These are phyloP conservation scores for Furcasterigmium sp. DNA, from an alignment of 2,329 filamentous ascomycete species.

Conservation along the genomic window DNA sequence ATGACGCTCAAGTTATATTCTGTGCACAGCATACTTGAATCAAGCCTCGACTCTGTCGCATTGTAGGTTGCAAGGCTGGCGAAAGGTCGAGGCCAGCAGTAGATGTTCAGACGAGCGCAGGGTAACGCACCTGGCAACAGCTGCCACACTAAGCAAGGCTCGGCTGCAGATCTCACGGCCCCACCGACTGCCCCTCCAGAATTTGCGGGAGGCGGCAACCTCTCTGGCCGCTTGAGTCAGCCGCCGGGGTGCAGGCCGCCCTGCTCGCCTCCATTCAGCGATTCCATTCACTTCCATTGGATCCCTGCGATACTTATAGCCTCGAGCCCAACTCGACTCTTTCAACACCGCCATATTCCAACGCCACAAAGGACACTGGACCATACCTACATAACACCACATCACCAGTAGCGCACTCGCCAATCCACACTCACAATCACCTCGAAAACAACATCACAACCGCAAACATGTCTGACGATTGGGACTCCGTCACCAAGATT, in stretches of 20 bases:
- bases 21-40: too few species aligned
- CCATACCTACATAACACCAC: background rate
- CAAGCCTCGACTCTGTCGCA: too few species aligned
- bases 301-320: background rate
- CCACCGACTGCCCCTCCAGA: too few species aligned
- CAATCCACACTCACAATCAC: background rate
- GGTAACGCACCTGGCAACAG: background rate
- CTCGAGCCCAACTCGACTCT: constrained; percentile 2
- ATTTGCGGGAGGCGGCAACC: constrained; percentile 1
- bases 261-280: constrained; percentile 1
- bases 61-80: background rate
- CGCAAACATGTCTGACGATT: constrained; percentile 66
- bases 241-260: constrained; percentile 3
- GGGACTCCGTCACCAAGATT: constrained; percentile 89
- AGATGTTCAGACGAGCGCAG: too few species aligned
- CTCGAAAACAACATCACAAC: constrained; percentile 12
- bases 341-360: constrained; percentile 9
- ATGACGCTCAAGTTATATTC: too few species aligned
- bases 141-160: too few species aligned
- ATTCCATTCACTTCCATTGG: constrained; percentile 22
- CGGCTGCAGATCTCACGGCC: too few species aligned
- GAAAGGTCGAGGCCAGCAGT: too few species aligned
- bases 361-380: constrained; percentile 2
- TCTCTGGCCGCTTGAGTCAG: constrained; percentile 26
- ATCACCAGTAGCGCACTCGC: background rate